Percentiles rank a stretch among this genome's conserved stretches.
These are phyloP conservation scores for Stephania cephalantha DNA, from an alignment of 164 flowering plant genomes.

Conservation along the genomic window DNA sequence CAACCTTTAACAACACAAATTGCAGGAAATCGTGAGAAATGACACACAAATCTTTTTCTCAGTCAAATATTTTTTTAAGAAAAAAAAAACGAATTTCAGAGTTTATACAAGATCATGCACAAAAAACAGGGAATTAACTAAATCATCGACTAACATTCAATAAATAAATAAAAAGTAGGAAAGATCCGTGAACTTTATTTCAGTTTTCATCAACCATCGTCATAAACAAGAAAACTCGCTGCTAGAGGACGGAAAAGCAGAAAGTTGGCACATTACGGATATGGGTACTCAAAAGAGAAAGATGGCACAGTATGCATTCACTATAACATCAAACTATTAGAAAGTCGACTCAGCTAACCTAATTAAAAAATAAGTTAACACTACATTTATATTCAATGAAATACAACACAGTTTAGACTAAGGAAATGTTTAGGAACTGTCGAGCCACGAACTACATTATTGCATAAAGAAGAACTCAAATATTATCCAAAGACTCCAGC, in stretches of 20 bases:
- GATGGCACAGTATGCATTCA: neutral
- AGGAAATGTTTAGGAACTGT: neutral
- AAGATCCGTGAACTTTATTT: neutral
- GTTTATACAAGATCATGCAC: neutral
- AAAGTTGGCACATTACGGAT: neutral
- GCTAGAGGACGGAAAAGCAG: neutral
- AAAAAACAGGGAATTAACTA: neutral
- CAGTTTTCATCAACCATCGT: neutral
- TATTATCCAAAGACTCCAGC: neutral
- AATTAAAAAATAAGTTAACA: neutral
- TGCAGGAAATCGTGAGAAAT: slow-evolving; percentile 10
- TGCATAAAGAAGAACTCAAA: neutral
- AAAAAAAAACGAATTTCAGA: neutral
- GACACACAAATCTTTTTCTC: neutral
- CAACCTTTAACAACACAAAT: slow-evolving; percentile 57
- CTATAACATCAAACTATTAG: neutral
- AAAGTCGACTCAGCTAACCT: neutral
- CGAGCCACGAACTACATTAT: neutral
- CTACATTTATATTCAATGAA: neutral
- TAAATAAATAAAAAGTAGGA: neutral
- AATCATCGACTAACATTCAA: neutral
- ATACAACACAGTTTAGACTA: neutral
- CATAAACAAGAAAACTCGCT: neutral
- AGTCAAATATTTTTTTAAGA: neutral
- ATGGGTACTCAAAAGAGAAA: neutral